Evolutionary conservation across 1,284 basidiomycete species (phyloP), one percentile per base, ranked within the genome.

Genomic region (Inonotus obliquus): DNA sequence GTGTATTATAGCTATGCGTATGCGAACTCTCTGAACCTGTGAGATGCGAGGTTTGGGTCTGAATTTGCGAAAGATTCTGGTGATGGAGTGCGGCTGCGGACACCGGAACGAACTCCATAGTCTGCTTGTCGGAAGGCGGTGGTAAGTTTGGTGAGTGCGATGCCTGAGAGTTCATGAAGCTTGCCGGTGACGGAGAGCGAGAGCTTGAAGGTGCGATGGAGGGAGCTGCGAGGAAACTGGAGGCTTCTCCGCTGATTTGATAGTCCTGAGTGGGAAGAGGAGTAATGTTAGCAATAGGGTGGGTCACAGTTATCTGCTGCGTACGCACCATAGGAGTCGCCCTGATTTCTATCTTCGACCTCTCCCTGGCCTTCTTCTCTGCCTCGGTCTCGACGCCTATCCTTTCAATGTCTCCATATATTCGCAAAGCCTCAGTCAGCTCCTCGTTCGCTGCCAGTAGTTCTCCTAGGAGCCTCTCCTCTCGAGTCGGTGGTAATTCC

Each of bases 341-440:
- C 84, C 82, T 72, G 86, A 79, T 59, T 77, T 75, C 1, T 75
- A 75, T 53, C 89, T 86, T 61, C 76, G 80, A 66, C 58, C 82
- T 75, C 62, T 87, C 82, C 66, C 87, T 80, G 2, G 81, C 77
- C 39, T 66, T 66, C 32, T 59, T 63, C 56, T 70, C 69, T 48
- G 69, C 69, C 63, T 80, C 79, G 55, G 81, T 78, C 69, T 90
- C 87, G 25, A 82, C 71, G 9, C 83, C 87, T 11, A 92, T 76
- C 23, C 85, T 77, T 62, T 86, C 80, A 35, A 91, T 73, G 67
- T 92, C 89, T 9, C 91, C 86, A 67, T 83, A 79, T 63, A 81
- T 74, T 35, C 73, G 69, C 65, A 86, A 69, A 7, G 78, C 80
- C 29, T 75, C 77, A 1, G 78, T 62, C 32, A 86, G 73, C n/a